Conservation (phyloP, 805 yeast species). For the Teunomyces barrocoloradensis region DNA sequence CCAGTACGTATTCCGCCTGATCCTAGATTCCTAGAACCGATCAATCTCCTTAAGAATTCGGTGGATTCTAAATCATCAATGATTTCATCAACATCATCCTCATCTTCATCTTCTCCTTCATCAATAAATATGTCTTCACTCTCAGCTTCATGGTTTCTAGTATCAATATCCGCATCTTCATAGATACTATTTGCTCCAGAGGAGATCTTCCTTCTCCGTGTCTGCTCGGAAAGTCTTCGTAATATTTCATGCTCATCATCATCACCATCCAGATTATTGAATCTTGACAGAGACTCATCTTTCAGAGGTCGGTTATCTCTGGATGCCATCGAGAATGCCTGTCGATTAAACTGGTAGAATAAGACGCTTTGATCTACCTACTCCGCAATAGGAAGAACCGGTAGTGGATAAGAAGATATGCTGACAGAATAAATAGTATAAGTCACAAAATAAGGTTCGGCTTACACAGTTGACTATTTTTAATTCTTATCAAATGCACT, state of each 20-base stretch:
- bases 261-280: constrained; percentile 14
- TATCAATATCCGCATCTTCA: constrained; percentile 8
- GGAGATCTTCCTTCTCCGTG: constrained; percentile 18
- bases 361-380: not conserved
- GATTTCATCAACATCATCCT: constrained; percentile 10
- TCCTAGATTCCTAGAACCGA: constrained; percentile 11
- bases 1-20: constrained; percentile 6
- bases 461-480: not conserved
- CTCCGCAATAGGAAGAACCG: not conserved
- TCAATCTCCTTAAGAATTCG: constrained; percentile 20
- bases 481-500: not conserved
- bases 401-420: not conserved
- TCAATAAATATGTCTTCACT: constrained; percentile 20
- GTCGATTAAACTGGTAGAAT: not conserved
- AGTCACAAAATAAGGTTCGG: not conserved
- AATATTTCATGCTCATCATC: constrained; percentile 25
- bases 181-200: constrained; percentile 13
- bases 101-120: constrained; percentile 10
- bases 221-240: constrained; percentile 40
- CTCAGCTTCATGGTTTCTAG: constrained; percentile 14
- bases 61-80: constrained; percentile 16
- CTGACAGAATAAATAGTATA: not conserved
- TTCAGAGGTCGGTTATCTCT: not conserved
- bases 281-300: not conserved
- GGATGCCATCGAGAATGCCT: not conserved